Evolutionary conservation across 148 eudicot genomes (phyloP).

Genomic region (Heliamphora exappendiculata): DNA sequence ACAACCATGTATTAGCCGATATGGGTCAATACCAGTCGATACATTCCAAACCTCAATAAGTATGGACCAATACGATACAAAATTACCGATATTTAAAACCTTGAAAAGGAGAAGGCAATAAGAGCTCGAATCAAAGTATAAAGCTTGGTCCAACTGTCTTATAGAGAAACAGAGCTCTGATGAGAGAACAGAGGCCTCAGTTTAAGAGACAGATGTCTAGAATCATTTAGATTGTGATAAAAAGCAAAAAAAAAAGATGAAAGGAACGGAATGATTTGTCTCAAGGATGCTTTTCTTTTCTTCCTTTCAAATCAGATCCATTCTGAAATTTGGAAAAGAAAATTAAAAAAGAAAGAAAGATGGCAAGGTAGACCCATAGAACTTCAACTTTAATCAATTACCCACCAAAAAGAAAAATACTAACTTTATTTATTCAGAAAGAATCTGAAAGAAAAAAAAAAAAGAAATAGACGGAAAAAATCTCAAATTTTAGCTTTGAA

Average conservation of each 20-base stretch:
- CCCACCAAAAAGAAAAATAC: constrained; percentile 11
- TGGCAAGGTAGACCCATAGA: constrained; percentile 5
- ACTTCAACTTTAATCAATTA: constrained; percentile 6
- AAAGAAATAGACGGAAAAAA: neutral
- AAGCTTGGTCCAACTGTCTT: neutral
- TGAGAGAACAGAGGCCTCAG: neutral
- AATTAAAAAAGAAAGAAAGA: neutral
- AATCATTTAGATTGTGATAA: constrained; percentile 1
- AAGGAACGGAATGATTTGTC: neutral
- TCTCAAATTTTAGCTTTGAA: neutral
- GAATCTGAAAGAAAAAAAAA: neutral
- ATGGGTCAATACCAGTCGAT: too few species aligned
- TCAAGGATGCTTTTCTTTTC: neutral
- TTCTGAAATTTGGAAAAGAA: neutral
- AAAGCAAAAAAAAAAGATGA: constrained; percentile 9
- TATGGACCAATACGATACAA: too few species aligned
- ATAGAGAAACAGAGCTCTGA: neutral
- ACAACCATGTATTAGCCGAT: too few species aligned
- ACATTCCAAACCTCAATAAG: too few species aligned
- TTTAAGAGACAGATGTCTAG: neutral
- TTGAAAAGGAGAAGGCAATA: neutral
- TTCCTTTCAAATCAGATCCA: constrained; percentile 14
- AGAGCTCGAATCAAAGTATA: neutral
- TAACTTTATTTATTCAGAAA: neutral
- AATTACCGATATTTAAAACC: too few species aligned